phyloP scores from a whole-genome alignment of 2,329 filamentous ascomycete species.

The Fusarium austroafricanum region DNA sequence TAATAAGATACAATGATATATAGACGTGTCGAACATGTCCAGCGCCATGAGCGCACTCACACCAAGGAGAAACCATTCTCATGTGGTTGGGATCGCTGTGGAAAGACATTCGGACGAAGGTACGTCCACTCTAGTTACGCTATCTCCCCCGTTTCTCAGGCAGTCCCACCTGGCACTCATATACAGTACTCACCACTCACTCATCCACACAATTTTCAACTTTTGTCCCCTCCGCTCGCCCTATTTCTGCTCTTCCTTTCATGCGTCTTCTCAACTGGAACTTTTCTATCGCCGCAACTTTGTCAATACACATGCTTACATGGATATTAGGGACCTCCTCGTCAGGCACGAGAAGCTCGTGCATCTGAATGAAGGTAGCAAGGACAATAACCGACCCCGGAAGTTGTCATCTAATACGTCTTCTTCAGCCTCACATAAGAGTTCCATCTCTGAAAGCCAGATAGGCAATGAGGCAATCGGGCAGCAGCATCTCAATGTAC shows the following conservation, averaged over 20 bases:
- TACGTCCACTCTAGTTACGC: constrained; percentile 55
- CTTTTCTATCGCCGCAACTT: constrained; percentile 1
- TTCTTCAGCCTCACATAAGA: constrained; percentile 56
- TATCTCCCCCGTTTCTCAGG: constrained; percentile 36
- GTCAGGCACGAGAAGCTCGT: constrained; percentile 74
- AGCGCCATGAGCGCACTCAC: constrained; percentile 72
- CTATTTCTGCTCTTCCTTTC: background rate
- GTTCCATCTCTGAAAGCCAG: constrained; percentile 61
- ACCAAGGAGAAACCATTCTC: constrained; percentile 74
- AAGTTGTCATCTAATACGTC: constrained; percentile 62
- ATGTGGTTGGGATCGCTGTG: constrained; percentile 69
- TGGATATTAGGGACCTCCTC: constrained; percentile 73
- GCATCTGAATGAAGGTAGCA: constrained; percentile 70
- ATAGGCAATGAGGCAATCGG: constrained; percentile 60
- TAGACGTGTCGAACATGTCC: constrained; percentile 73
- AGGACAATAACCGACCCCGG: constrained; percentile 63
- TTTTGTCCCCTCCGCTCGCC: constrained; percentile 7
- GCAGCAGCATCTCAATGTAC: constrained; percentile 51
- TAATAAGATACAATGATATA: constrained; percentile 37
- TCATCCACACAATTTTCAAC: constrained; percentile 21
- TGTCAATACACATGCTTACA: constrained; percentile 57
- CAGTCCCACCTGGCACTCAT: constrained; percentile 33
- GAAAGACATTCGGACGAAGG: constrained; percentile 72
- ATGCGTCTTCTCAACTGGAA: constrained; percentile 1
- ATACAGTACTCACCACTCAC: constrained; percentile 32